Base-by-base conservation (phyloP, 2,329 filamentous ascomycete genomes). In the Chaetomium strumarium region DNA sequence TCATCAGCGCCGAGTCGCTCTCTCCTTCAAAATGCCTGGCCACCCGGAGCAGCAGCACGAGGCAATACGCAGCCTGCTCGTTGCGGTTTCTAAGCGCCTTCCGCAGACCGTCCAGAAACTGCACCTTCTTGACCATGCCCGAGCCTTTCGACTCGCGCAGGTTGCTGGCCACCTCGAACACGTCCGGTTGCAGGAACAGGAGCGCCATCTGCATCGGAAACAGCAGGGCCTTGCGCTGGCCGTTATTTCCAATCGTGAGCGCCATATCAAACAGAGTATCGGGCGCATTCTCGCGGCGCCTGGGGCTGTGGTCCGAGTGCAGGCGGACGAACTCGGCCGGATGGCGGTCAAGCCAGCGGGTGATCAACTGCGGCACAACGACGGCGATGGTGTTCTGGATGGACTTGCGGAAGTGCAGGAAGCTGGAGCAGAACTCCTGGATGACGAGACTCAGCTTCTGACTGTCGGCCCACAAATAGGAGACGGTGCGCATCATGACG, bases 211-310 rank as follows among this genome's bases (percentile, higher is more conserved):
- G 84, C 47, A 87, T 72, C 14, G 83, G 82, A 59, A 78, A 83
- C 17, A 85, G 69, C 31, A 80, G 68, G 3, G 73, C 73, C 58
- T 76, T 80, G 44, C 78, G 75, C 56, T 75, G 75, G 36, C 73
- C 74, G 50, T 75, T 79, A 62, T 86, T 83, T 34, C 75, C 74
- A 29, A 83, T 75, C 3, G 79, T 80, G 58, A 81, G 77, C 5
- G 80, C 77, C 80, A 86, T 86, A 60, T 87, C 84, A 62, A 86
- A 86, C 20, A 87, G 71, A 0, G 81, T 85, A 62, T 87, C 84
- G 5, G 81, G 78, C 10, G 79, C 80, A 44, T 78, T 80, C 59
- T 86, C 83, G n/a, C 86, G 73, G 61, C 80, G 76, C 61, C 75
- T 80, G 17, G 48, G 45, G 41, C 29, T 56, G 57, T 80, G 79